Percentiles rank a stretch among this genome's conserved stretches.
These are phyloP conservation scores for Bruguiera hainesii DNA, from an alignment of 441 rosid genomes.

Conservation along the genomic window DNA sequence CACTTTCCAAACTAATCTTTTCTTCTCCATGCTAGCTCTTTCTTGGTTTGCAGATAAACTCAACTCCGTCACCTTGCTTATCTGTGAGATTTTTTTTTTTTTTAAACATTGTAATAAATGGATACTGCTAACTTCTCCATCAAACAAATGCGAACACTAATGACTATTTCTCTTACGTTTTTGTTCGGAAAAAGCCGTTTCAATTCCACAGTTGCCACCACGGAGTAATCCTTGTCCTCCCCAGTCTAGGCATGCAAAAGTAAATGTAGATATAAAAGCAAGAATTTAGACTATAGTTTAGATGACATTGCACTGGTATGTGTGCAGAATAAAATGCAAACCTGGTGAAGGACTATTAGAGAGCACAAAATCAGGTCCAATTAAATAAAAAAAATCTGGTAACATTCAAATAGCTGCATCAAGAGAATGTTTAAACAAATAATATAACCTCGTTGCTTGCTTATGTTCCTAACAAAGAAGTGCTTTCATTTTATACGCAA, in stretches of 20 bases:
- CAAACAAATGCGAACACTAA: neutral
- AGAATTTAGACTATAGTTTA: conserved; percentile 8
- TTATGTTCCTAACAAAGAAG: no score
- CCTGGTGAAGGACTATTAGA: neutral
- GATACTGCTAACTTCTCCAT: neutral
- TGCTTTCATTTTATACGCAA: no score
- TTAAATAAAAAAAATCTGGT: no score
- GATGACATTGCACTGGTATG: neutral
- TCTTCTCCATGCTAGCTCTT: conserved; percentile 64
- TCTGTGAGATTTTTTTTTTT: conserved; percentile 30
- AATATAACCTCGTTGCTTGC: no score
- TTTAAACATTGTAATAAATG: neutral
- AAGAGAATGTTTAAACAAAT: no score
- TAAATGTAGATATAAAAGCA: conserved; percentile 11
- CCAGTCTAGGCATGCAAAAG: conserved; percentile 45
- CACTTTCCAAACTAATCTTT: conserved; percentile 74
- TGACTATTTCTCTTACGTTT: conserved; percentile 40
- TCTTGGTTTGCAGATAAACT: conserved; percentile 84
- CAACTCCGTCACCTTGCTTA: conserved; percentile 51
- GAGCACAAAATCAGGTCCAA: no score
- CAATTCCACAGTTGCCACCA: conserved; percentile 63
- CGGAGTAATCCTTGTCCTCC: conserved; percentile 80
- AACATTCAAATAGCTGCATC: no score
- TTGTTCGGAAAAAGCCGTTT: conserved; percentile 57
- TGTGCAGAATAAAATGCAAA: neutral